phyloP scores from a whole-genome alignment of 768 basidiomycete species.

The Piloderma croceum region DNA sequence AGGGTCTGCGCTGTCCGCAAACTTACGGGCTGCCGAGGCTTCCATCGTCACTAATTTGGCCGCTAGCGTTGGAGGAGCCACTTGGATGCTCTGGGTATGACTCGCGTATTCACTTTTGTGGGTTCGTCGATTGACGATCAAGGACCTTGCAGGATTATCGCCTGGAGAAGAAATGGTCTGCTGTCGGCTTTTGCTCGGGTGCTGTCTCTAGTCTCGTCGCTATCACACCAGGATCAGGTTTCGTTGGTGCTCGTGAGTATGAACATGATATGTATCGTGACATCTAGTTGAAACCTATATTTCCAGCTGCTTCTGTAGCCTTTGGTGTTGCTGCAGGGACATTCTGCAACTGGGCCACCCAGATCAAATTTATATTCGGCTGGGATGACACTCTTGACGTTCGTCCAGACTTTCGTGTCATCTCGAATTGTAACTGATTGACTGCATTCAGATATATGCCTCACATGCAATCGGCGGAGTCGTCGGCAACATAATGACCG shows the following conservation, averaged over 20 bases:
- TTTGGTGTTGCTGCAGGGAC: conserved; percentile 85
- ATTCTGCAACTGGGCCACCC: conserved; percentile 91
- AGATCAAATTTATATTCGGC: conserved; percentile 76
- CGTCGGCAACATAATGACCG: conserved; percentile 80
- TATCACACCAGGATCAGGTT: conserved; percentile 44
- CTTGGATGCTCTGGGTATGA: conserved; percentile 55
- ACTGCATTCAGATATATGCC: conserved; percentile 69
- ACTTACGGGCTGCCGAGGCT: conserved; percentile 53
- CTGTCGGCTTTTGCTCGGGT: conserved; percentile 63
- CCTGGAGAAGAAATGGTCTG: conserved; percentile 57
- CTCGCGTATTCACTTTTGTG: no score
- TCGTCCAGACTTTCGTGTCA: conserved; percentile 18
- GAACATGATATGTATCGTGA: no score
- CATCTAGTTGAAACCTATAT: conserved; percentile 1
- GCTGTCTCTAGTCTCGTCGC: conserved; percentile 50
- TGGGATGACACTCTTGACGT: conserved; percentile 84
- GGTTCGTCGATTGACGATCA: no score
- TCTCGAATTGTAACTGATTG: conserved; percentile 1
- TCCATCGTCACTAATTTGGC: conserved; percentile 61
- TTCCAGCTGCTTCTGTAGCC: conserved; percentile 67
- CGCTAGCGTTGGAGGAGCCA: conserved; percentile 46
- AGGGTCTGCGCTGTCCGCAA: conserved; percentile 56
- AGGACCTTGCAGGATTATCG: conserved; percentile 38
- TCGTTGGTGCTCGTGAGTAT: conserved; percentile 35
- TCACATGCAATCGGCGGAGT: conserved; percentile 75